Evolutionary conservation across 2,329 filamentous ascomycete genomes (phyloP).

Genomic region (Fusarium humuli): DNA sequence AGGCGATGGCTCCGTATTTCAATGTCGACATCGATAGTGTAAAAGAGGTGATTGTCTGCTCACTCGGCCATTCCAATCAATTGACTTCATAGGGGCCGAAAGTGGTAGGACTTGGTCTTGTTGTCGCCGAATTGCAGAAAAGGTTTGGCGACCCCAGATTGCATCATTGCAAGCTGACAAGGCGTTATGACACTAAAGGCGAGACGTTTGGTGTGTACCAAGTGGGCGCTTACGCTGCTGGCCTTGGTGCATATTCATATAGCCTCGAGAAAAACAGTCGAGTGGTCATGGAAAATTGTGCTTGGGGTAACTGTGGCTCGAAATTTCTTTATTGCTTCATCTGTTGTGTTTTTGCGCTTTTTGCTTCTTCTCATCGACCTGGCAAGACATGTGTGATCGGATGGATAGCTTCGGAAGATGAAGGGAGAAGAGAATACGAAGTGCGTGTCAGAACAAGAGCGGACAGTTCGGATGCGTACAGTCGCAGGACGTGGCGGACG

Average conservation of each 20-base stretch:
- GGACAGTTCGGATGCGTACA: slow-evolving; percentile 32
- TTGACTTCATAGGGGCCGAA: not conserved
- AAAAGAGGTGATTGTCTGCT: slow-evolving; percentile 41
- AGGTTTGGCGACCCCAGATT: slow-evolving; percentile 44
- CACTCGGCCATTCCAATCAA: slow-evolving; percentile 13
- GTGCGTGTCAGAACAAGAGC: slow-evolving; percentile 17
- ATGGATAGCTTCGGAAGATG: not conserved
- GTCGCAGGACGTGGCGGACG: slow-evolving; percentile 39
- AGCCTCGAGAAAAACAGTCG: slow-evolving; percentile 5
- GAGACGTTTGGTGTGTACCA: slow-evolving; percentile 30
- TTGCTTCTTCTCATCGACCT: not conserved
- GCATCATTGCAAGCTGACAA: slow-evolving; percentile 48
- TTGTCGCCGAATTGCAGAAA: slow-evolving; percentile 32
- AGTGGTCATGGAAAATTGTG: not conserved
- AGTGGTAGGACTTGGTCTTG: slow-evolving; percentile 1
- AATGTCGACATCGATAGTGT: slow-evolving; percentile 45
- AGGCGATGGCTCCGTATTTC: slow-evolving; percentile 36
- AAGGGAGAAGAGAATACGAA: slow-evolving; percentile 27
- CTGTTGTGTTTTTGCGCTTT: slow-evolving; percentile 5
- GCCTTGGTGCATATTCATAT: slow-evolving; percentile 11
- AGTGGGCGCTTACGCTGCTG: slow-evolving; percentile 24
- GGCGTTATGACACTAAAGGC: slow-evolving; percentile 44
- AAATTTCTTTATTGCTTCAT: not conserved
- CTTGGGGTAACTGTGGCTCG: not conserved
- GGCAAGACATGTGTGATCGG: slow-evolving; percentile 4